phyloP scores from a whole-genome alignment of 73 alveolate species.

The Paramecium octaurelia region DNA sequence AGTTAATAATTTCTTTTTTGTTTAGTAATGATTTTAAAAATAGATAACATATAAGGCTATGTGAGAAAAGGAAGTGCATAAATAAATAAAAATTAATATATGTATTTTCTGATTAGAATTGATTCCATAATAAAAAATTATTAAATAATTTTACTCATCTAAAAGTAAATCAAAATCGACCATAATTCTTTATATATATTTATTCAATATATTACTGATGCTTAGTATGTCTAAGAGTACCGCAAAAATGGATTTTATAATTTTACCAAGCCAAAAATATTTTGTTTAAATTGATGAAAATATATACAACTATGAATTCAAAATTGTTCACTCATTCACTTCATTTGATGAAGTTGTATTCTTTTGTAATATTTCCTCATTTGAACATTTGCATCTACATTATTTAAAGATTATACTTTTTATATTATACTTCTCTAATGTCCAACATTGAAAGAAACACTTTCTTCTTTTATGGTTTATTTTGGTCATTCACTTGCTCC shows the following conservation, averaged over 20 bases:
- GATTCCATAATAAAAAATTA: background rate
- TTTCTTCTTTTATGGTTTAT: background rate
- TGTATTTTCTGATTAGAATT: background rate
- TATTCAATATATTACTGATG: background rate
- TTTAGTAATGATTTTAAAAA: background rate
- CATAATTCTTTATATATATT: background rate
- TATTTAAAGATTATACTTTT: background rate
- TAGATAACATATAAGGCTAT: no score
- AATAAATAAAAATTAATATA: background rate
- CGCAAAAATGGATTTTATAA: background rate
- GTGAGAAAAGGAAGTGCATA: no score
- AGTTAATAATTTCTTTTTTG: no score
- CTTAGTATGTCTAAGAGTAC: background rate
- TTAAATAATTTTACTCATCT: background rate
- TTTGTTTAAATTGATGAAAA: background rate
- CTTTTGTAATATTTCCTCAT: background rate
- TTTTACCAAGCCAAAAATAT: background rate
- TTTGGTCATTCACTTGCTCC: background rate
- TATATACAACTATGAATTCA: background rate
- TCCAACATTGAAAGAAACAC: constrained; percentile 27
- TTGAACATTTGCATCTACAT: background rate
- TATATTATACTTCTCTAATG: background rate
- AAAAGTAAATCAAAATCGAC: background rate
- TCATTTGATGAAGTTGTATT: background rate
- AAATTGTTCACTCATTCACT: background rate